Percentiles rank a stretch among this genome's conserved stretches.
These are phyloP conservation scores for Deuterostichococcus epilithicus DNA, from an alignment of 139 green algal genomes.

Conservation along the genomic window DNA sequence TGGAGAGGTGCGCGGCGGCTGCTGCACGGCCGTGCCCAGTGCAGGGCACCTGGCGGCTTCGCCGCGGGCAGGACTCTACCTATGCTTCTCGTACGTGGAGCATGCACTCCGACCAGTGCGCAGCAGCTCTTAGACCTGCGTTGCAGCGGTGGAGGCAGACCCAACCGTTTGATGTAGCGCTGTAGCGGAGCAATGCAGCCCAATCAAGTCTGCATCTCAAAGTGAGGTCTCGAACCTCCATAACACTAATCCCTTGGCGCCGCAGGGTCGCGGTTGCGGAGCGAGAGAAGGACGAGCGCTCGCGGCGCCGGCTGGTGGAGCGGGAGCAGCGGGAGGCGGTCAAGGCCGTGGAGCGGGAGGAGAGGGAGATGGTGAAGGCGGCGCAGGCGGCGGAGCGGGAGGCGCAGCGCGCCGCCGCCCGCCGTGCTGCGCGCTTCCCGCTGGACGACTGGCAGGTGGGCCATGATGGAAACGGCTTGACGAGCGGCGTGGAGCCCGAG, in stretches of 20 bases:
- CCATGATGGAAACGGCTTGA: not conserved
- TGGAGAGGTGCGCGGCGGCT: conserved; percentile 19
- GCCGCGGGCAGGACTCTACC: no score
- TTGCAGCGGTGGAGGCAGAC: no score
- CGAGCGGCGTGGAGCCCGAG: not conserved
- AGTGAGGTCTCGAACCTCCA: no score
- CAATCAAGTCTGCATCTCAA: no score
- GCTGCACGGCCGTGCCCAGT: no score
- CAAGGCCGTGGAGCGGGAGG: conserved; percentile 9
- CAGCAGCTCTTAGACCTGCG: no score
- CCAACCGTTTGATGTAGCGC: no score
- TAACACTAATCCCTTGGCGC: not conserved
- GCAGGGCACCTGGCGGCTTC: no score
- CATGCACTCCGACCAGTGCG: no score
- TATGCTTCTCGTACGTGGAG: no score
- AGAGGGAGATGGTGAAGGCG: not conserved
- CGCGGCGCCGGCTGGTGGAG: conserved; percentile 22
- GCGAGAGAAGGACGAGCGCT: conserved; percentile 40
- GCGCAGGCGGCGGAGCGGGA: not conserved
- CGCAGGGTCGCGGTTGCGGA: conserved; percentile 8
- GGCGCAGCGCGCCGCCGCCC: not conserved
- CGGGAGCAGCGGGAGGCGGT: conserved; percentile 1
- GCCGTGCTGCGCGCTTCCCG: conserved; percentile 31
- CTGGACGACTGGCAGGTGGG: conserved; percentile 43
- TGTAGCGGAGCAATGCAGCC: no score